These are phyloP conservation scores for Cryptococcus hybrid DNA, from an alignment of 1,284 basidiomycete genomes.

Conservation along the genomic window DNA sequence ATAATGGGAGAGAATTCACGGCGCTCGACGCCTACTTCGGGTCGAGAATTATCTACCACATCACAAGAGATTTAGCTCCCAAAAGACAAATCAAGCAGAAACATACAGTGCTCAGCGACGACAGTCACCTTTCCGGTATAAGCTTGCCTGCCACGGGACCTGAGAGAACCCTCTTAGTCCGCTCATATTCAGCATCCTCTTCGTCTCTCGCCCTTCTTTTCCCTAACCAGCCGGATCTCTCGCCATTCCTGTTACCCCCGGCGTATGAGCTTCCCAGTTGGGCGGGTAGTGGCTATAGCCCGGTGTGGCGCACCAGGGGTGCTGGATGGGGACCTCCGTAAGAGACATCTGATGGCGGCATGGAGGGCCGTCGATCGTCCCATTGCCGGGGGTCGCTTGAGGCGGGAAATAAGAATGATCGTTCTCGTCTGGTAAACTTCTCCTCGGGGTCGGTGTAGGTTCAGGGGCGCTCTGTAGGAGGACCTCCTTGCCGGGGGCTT, in stretches of 20 bases:
- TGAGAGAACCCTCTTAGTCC: constrained; percentile 16
- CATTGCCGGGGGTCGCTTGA: constrained; percentile 1
- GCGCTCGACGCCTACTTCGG: constrained; percentile 80
- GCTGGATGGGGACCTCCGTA: not conserved
- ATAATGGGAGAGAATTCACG: constrained; percentile 93
- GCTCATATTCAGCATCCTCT: constrained; percentile 14
- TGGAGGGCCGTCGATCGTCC: not conserved
- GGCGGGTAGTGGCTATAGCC: constrained; percentile 11
- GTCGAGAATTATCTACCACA: constrained; percentile 77
- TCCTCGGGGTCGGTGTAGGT: constrained; percentile 24
- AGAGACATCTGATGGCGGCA: constrained; percentile 4
- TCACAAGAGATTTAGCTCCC: not conserved
- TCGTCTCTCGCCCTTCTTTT: constrained; percentile 16
- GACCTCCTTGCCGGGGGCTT: constrained; percentile 8
- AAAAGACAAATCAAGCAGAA: not conserved
- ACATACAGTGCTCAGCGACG: constrained; percentile 38
- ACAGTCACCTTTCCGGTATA: constrained; percentile 33
- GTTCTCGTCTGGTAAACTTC: constrained; percentile 18
- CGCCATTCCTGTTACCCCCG: constrained; percentile 5
- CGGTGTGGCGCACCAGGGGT: not conserved
- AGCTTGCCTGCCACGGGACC: constrained; percentile 11
- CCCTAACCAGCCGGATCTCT: not conserved
- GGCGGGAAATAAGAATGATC: constrained; percentile 34
- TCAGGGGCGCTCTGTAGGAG: constrained; percentile 14
- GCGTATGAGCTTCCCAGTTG: constrained; percentile 6